Evolutionary conservation across 345 rosid species (phyloP), one percentile per base, ranked within the genome.

Genomic region (Dipteronia sinensis): DNA sequence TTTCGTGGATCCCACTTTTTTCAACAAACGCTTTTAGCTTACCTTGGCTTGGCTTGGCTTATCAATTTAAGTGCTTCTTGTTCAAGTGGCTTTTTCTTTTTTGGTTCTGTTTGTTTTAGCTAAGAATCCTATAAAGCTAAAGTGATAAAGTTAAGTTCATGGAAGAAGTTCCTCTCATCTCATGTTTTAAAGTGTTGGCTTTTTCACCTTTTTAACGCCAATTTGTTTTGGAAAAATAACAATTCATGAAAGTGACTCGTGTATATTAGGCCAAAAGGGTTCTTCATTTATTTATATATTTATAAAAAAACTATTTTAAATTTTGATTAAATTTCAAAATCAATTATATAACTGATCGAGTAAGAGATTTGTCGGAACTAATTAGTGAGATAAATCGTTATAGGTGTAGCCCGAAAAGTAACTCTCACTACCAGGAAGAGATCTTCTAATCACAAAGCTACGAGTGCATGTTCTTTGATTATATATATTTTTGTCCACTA

Each of bases 61-160:
- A 16, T 56, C 22, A 16, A 20, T n/a, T 58, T 58, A 27, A 29
- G n/a, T 16, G 58, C 58, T 53, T 16, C n/a, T 6, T 53, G 7
- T 53, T 53, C 38, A 34, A 34, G 38, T 34, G 38, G 15, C 58
- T 53, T 46, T 46, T 42, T 67, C 46, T 4, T 7, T 7, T 67
- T 72, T 59, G 49, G 42, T 67, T 25, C 47, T 47, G 46, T 12
- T 12, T 63, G 77, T 17, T 59, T 49, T 15, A 13, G 16, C 25
- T 38, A n/a, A 55, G 74, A 82, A 82, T 78, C 78, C 25, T 15
- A 78, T 27, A 65, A 64, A 77, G 84, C 29, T 53, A 59, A 76
- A n/a, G 20, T 51, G 17, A 27, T 65, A 64, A 67, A 38, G 40
- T 19, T 58, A 3, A 15, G 56, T 16, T 20, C 64, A 19, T 20